phyloP scores from a whole-genome alignment of 352 stramenopile genomes.

The Phytophthora tubulina region DNA sequence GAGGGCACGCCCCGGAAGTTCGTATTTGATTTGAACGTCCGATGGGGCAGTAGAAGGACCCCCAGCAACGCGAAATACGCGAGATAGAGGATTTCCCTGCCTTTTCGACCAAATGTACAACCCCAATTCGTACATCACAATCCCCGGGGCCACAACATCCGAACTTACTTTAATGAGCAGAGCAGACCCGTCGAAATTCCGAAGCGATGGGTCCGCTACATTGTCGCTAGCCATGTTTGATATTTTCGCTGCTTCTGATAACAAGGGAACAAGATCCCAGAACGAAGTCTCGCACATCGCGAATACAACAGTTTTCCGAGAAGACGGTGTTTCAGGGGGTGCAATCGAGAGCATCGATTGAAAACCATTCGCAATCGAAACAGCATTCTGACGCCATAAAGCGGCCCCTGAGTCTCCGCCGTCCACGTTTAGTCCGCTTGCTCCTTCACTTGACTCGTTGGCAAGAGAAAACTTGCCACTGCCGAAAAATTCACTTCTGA shows the following conservation, averaged over 20 bases:
- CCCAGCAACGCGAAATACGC: slow-evolving; percentile 44
- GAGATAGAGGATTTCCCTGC: slow-evolving; percentile 46
- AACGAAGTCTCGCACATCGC: slow-evolving; percentile 75
- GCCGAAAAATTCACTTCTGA: slow-evolving; percentile 54
- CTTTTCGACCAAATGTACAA: slow-evolving; percentile 57
- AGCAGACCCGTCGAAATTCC: slow-evolving; percentile 40
- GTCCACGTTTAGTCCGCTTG: slow-evolving; percentile 42
- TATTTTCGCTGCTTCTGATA: slow-evolving; percentile 59
- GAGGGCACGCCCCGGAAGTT: slow-evolving; percentile 53
- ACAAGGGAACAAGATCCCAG: slow-evolving; percentile 69
- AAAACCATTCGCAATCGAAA: slow-evolving; percentile 61
- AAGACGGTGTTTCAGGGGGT: slow-evolving; percentile 19
- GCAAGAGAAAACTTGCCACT: slow-evolving; percentile 54
- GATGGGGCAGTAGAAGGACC: slow-evolving; percentile 22
- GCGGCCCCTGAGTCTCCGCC: slow-evolving; percentile 39
- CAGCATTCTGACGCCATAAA: slow-evolving; percentile 65
- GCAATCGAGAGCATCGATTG: slow-evolving; percentile 54
- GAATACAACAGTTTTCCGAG: slow-evolving; percentile 54
- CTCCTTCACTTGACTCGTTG: slow-evolving; percentile 24
- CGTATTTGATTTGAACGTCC: slow-evolving; percentile 53
- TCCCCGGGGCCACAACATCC: slow-evolving; percentile 27
- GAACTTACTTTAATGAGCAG: slow-evolving; percentile 56
- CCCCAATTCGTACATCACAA: slow-evolving; percentile 51
- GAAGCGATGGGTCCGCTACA: slow-evolving; percentile 19
- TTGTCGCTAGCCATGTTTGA: slow-evolving; percentile 18